Evolutionary conservation across 768 basidiomycete genomes (phyloP).

Genomic region (Rhodosporidiobolus odoratus): DNA sequence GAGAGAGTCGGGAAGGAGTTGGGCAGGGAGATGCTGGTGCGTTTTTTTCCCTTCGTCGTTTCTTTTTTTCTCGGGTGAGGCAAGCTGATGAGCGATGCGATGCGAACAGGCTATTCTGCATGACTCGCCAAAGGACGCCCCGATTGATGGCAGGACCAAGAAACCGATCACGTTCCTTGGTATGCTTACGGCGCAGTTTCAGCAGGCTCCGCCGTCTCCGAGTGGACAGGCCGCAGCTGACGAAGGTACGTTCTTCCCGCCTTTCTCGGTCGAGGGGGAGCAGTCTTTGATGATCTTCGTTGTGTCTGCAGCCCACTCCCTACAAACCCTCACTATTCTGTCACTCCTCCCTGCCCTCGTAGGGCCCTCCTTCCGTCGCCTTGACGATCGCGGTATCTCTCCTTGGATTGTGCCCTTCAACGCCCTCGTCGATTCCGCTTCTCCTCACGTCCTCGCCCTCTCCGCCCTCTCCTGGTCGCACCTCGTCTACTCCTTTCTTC

Average conservation of each 20-base stretch:
- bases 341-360: conserved; percentile 30
- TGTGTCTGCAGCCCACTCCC: background rate
- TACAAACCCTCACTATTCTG: background rate
- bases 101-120: conserved; percentile 5
- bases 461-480: conserved; percentile 24
- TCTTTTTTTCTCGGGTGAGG: background rate
- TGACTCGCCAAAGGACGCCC: conserved; percentile 1
- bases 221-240: background rate
- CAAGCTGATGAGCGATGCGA: background rate
- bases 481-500: conserved; percentile 20
- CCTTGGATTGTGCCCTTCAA: conserved; percentile 26
- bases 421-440: background rate
- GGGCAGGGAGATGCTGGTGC: conserved; percentile 5
- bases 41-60: background rate
- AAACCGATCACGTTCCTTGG: background rate
- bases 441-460: conserved; percentile 2
- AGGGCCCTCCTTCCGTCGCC: conserved; percentile 12
- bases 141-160: background rate
- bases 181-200: background rate
- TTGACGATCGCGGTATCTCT: conserved; percentile 20
- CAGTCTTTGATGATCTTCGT: background rate
- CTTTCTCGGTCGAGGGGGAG: background rate
- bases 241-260: background rate
- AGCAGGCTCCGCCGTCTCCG: background rate
- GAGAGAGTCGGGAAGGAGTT: background rate